Evolutionary conservation across 2,329 filamentous ascomycete species (phyloP).

Genomic region (Nothomitra cinnamomea): DNA sequence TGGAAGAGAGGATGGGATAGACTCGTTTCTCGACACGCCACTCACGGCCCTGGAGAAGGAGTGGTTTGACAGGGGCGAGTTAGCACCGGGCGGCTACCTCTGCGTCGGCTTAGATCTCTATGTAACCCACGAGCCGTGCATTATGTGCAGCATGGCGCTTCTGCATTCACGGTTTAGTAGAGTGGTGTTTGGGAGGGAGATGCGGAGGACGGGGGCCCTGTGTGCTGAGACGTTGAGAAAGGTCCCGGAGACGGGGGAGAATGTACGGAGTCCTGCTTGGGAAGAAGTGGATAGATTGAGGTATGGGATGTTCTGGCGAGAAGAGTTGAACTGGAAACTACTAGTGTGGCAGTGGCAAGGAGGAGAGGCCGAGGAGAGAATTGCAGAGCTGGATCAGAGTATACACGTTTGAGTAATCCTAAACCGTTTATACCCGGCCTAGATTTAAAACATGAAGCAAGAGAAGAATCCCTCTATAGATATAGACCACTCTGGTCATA

Average conservation of each 20-base stretch:
- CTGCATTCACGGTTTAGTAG: conserved; percentile 83
- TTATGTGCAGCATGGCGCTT: conserved; percentile 94
- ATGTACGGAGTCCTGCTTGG: too few relatives aligned
- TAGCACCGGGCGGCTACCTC: conserved; percentile 65
- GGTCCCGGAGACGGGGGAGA: too few relatives aligned
- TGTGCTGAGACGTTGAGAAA: conserved; percentile 41
- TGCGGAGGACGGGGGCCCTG: conserved; percentile 68
- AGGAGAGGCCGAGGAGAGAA: neutral
- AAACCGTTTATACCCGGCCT: too few relatives aligned
- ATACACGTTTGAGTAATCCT: neutral
- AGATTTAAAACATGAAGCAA: too few relatives aligned
- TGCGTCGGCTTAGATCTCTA: conserved; percentile 91
- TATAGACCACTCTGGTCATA: too few relatives aligned
- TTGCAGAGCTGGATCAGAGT: neutral
- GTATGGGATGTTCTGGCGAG: conserved; percentile 49
- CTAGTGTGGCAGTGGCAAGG: conserved; percentile 29
- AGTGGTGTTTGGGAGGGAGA: conserved; percentile 63
- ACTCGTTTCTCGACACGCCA: conserved; percentile 50
- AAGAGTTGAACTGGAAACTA: conserved; percentile 33
- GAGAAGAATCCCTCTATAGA: too few relatives aligned
- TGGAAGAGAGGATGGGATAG: too few relatives aligned
- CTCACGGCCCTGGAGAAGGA: conserved; percentile 47
- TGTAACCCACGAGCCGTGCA: conserved; percentile 85
- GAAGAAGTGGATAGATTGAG: conserved; percentile 18
- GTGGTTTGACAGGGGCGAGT: conserved; percentile 47